Percentiles rank a stretch among this genome's conserved stretches.
phyloP scores from a whole-genome alignment of 1,284 basidiomycete species.

The Schizophyllum commune region DNA sequence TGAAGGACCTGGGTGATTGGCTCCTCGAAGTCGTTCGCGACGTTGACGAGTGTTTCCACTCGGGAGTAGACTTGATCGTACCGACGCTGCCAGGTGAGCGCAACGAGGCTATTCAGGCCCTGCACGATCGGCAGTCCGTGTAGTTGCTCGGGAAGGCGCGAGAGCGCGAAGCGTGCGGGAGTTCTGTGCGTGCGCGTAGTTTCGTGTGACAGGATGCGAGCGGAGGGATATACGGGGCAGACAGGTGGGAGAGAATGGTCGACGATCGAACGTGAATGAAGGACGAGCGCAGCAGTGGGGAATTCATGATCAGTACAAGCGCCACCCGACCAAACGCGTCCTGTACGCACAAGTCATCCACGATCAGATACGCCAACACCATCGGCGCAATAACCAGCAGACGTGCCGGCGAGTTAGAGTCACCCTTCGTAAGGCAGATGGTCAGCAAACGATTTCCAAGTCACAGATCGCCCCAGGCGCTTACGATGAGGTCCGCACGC shows the following conservation, averaged over 20 bases:
- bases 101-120: constrained; percentile 37
- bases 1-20: not conserved
- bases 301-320: too few relatives aligned
- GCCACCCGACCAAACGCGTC: too few relatives aligned
- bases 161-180: constrained; percentile 46
- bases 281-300: too few relatives aligned
- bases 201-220: not conserved
- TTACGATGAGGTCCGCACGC: constrained; percentile 41
- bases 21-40: constrained; percentile 25
- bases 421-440: constrained; percentile 11
- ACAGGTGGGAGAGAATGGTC: too few relatives aligned
- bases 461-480: not conserved
- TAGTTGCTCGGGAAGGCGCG: constrained; percentile 44
- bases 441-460: not conserved
- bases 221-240: too few relatives aligned
- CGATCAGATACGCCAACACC: constrained; percentile 52
- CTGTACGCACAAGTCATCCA: constrained; percentile 47
- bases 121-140: constrained; percentile 33
- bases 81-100: constrained; percentile 43
- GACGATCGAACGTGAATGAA: too few relatives aligned
- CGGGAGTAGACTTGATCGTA: constrained; percentile 47
- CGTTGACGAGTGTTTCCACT: constrained; percentile 32
- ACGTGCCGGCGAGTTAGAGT: constrained; percentile 35
- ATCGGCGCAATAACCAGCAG: constrained; percentile 48
- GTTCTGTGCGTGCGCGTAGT: constrained; percentile 29